Conservation (phyloP, 768 basidiomycete genomes). For the Lactarius trivialis region DNA sequence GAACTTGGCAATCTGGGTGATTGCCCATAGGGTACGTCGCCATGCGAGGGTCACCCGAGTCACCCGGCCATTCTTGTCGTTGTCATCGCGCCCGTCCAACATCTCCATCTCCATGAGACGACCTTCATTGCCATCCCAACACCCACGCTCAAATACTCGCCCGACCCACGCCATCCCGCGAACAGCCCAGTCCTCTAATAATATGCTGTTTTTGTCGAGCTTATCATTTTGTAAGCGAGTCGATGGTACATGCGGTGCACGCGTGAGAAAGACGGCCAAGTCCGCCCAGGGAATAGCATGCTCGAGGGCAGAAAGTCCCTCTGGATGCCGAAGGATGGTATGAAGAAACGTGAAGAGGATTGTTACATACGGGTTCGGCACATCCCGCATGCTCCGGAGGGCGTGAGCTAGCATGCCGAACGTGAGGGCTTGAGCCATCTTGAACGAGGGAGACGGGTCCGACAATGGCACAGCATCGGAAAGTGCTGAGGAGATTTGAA, state of each 20-base stretch:
- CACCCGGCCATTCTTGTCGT: too few relatives aligned
- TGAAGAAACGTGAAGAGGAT: slow-evolving; percentile 27
- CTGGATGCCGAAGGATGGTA: too few relatives aligned
- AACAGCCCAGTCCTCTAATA: slow-evolving; percentile 93
- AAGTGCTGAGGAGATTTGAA: slow-evolving; percentile 31
- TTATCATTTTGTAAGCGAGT: slow-evolving; percentile 10
- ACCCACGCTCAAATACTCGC: slow-evolving; percentile 87
- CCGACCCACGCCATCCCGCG: slow-evolving; percentile 97
- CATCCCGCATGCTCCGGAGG: slow-evolving; percentile 37
- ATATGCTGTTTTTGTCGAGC: slow-evolving; percentile 26
- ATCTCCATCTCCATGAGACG: slow-evolving; percentile 40
- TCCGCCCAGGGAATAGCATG: too few relatives aligned
- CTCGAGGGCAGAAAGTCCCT: too few relatives aligned
- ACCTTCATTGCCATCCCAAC: slow-evolving; percentile 60
- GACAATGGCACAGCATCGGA: slow-evolving; percentile 27
- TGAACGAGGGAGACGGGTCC: slow-evolving; percentile 54
- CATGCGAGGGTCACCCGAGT: too few relatives aligned
- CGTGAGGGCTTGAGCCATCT: slow-evolving; percentile 68
- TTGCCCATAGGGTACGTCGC: too few relatives aligned
- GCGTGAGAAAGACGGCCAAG: too few relatives aligned
- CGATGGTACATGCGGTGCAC: too few relatives aligned
- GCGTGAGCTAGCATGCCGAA: slow-evolving; percentile 72
- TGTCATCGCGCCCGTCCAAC: too few relatives aligned
- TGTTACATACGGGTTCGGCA: too few relatives aligned
- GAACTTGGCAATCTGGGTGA: too few relatives aligned